phyloP scores from a whole-genome alignment of 108 stramenopile species.

The Nitzschia putrida region DNA sequence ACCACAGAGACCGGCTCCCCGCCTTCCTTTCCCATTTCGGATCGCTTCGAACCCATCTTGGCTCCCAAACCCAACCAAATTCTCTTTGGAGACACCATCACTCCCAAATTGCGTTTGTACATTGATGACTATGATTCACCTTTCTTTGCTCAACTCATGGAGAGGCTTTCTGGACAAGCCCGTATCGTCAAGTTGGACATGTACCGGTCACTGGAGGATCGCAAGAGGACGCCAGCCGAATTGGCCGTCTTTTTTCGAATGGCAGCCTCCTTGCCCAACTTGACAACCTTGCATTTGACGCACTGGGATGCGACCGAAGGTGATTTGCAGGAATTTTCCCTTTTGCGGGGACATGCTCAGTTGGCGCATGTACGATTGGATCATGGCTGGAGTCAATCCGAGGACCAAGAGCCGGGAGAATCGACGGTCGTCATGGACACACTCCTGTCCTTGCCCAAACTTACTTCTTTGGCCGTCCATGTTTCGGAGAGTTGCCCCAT shows the following conservation, averaged over 20 bases:
- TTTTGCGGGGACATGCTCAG: neutral
- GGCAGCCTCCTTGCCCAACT: slow-evolving; percentile 5
- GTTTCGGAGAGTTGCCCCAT: neutral
- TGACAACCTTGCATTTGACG: slow-evolving; percentile 11
- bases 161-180: neutral
- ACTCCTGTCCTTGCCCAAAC: slow-evolving; percentile 4
- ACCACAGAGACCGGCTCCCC: too few species aligned
- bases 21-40: too few species aligned
- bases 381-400: neutral
- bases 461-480: neutral
- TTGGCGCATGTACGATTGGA: neutral
- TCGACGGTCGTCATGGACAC: neutral
- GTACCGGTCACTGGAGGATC: neutral
- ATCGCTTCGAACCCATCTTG: too few species aligned
- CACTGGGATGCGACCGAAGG: neutral
- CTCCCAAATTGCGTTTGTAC: slow-evolving; percentile 15
- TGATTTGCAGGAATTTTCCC: neutral
- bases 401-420: neutral
- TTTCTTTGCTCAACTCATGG: slow-evolving; percentile 9
- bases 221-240: neutral
- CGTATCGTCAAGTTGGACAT: slow-evolving; percentile 16
- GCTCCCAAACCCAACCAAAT: neutral
- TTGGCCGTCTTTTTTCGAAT: slow-evolving; percentile 9
- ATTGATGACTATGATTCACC: slow-evolving; percentile 17
- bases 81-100: slow-evolving; percentile 2